Base-by-base conservation (phyloP, 2,329 filamentous ascomycete species). In the Arthrinium phaeospermum region DNA sequence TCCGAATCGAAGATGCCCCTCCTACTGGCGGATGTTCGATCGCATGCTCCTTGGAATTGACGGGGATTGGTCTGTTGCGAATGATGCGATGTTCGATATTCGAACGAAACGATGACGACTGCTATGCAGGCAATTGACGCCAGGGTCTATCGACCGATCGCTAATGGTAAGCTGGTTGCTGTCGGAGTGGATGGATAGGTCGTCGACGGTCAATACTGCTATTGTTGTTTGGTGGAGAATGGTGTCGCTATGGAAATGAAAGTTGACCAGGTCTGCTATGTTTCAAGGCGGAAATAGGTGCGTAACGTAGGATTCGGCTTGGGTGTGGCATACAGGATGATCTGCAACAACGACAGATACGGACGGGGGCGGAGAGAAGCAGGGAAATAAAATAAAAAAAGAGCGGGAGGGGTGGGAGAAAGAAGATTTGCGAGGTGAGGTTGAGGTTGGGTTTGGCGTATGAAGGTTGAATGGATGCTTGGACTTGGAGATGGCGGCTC, bases 211-310 rank as follows among this genome's bases (percentile, higher is more conserved):
- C 19, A 41, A 7, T 14, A 41, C 22, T 37, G 57, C 19, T 64
- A 24, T 64, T 64, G 57, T 64, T 64, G 57, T 41, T n/a, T 10
- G 57, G 57, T 64, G 57, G 57, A 64, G 57, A 41, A 64, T 19
- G 19, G 57, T 41, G 57, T 64, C 57, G 57, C 57, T 64, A 41
- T 64, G 57, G 57, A 37, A 64, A 64, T 64, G 34, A 19, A 37
- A n/a, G 57, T 64, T 64, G 57, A 64, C 57, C 57, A 64, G 57
- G 57, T 64, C 57, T 64, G 57, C n/a, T 41, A 37, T 64, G 19
- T 64, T 41, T 64, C 57, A 64, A 41, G 41, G 57, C 34, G 22
- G 57, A n/a, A 64, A 24, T 64, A 64, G 57, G 57, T 30, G 27
- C 27, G 27, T 41, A 41, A 41, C 4, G 57, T 64, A 64, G 57